A percentile compares a stretch with the other conserved stretches of the same genome.
Evolutionary conservation across 148 eudicot genomes (phyloP).

Genomic region (Rheum nobile): DNA sequence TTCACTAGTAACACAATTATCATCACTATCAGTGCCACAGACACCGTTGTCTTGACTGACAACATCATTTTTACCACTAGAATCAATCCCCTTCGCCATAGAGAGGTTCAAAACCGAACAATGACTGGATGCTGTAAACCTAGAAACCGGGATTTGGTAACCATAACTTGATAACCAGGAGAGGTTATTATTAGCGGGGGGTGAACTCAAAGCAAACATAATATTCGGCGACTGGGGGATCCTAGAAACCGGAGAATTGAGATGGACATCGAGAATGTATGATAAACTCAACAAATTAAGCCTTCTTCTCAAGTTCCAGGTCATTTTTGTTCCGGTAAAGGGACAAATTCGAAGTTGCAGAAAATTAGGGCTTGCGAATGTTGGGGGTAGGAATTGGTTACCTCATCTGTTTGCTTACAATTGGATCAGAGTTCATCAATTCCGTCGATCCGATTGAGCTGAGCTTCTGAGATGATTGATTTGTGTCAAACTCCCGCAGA

Average conservation of each 20-base stretch:
- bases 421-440: background rate
- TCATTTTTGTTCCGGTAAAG: background rate
- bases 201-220: background rate
- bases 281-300: slow-evolving; percentile 15
- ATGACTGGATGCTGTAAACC: slow-evolving; percentile 13
- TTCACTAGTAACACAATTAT: slow-evolving; percentile 7
- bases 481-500: background rate
- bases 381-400: background rate
- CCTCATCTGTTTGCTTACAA: background rate
- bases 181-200: slow-evolving; percentile 6
- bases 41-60: background rate
- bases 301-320: slow-evolving; percentile 32
- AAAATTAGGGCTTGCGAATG: background rate
- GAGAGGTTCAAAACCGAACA: background rate
- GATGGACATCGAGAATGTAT: slow-evolving; percentile 1
- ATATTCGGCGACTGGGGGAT: slow-evolving; percentile 13
- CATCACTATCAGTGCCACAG: background rate
- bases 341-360: slow-evolving; percentile 7
- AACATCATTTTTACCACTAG: background rate
- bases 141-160: slow-evolving; percentile 10
- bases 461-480: background rate
- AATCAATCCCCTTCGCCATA: background rate
- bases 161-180: slow-evolving; percentile 7
- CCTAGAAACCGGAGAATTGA: slow-evolving; percentile 13
- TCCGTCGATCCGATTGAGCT: background rate